These are phyloP conservation scores for Sinapis alba DNA, from an alignment of 441 rosid genomes.

Conservation along the genomic window DNA sequence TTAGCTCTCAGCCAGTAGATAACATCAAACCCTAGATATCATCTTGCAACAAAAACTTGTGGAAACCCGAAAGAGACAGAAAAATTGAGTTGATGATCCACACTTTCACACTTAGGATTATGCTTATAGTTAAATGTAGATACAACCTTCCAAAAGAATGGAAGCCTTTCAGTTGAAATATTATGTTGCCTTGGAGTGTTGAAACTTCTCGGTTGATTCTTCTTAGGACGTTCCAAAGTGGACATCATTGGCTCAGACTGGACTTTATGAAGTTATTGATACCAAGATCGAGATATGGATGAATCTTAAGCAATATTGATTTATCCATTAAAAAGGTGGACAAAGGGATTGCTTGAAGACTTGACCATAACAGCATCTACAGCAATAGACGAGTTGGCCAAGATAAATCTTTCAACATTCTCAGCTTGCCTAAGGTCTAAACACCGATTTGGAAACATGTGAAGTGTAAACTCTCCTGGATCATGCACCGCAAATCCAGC, in stretches of 20 bases:
- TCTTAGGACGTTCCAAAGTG: neutral
- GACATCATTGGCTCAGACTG: neutral
- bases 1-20: constrained; percentile 67
- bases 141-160: neutral
- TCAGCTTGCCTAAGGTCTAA: constrained; percentile 94
- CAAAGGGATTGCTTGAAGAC: constrained; percentile 59
- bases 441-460: constrained; percentile 90
- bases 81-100: neutral
- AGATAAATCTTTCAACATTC: constrained; percentile 72
- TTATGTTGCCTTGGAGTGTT: neutral
- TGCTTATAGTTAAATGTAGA: too few species aligned
- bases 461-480: constrained; percentile 89
- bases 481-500: neutral
- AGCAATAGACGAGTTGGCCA: constrained; percentile 80
- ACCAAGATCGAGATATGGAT: neutral
- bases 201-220: too few species aligned
- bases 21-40: neutral
- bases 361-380: constrained; percentile 87
- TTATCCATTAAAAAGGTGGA: neutral
- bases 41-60: neutral
- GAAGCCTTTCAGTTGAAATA: neutral
- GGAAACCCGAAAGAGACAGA: neutral
- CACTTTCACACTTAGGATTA: too few species aligned
- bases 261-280: neutral
- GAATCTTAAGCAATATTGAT: neutral